Evolutionary conservation across 2,329 filamentous ascomycete genomes (phyloP).

Genomic region (Aspergillus awamori): DNA sequence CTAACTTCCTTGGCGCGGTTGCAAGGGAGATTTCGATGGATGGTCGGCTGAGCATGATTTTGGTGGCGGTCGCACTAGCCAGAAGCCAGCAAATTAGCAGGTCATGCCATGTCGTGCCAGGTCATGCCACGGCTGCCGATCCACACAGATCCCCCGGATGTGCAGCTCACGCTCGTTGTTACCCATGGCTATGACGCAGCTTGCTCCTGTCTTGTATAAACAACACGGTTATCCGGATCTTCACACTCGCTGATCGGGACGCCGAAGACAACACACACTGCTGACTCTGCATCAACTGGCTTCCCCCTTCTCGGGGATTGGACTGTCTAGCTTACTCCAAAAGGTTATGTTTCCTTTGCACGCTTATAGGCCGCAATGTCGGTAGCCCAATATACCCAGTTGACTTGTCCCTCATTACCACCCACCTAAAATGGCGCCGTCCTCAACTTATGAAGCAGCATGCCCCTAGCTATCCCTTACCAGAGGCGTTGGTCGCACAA

Average conservation of each 20-base stretch:
- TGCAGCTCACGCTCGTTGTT: background rate
- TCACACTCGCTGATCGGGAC: background rate
- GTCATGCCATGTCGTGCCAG: slow-evolving; percentile 12
- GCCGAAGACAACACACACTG: background rate
- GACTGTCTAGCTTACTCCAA: background rate
- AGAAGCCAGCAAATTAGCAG: background rate
- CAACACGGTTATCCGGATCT: background rate
- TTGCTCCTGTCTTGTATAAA: background rate
- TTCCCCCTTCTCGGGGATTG: background rate
- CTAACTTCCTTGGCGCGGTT: slow-evolving; percentile 5
- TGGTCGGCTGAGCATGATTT: slow-evolving; percentile 1
- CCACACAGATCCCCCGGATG: slow-evolving; percentile 2
- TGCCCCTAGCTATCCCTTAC: background rate
- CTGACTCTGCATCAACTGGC: background rate
- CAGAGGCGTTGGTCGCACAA: background rate
- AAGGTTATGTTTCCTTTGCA: background rate
- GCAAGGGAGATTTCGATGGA: slow-evolving; percentile 1
- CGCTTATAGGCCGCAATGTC: background rate
- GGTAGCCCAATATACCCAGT: background rate
- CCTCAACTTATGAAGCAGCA: background rate
- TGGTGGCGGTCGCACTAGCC: slow-evolving; percentile 2
- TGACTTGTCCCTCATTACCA: background rate
- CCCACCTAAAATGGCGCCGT: background rate
- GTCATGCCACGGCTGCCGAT: slow-evolving; percentile 12
- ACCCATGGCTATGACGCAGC: slow-evolving; percentile 2